A percentile compares a stretch with the other conserved stretches of the same genome.
phyloP scores from a whole-genome alignment of 2,329 filamentous ascomycete genomes.

The Aspergillus carbonarius region DNA sequence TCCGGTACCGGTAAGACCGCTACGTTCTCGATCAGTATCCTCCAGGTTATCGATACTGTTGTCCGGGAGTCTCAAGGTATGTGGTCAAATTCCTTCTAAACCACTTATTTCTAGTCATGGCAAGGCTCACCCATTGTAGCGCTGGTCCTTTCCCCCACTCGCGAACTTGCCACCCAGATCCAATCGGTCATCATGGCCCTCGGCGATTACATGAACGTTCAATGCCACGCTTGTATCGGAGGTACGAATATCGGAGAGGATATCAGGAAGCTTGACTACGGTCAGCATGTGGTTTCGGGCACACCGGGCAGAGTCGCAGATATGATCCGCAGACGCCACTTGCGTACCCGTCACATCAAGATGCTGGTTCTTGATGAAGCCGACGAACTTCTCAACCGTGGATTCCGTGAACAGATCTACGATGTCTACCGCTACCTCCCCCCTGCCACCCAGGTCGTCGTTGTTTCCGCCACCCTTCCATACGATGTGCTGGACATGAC shows the following conservation, averaged over 20 bases:
- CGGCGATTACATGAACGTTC: constrained; percentile 99
- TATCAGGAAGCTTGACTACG: constrained; percentile 95
- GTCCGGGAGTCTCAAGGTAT: constrained; percentile 80
- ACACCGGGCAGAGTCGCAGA: constrained; percentile 95
- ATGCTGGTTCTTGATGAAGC: constrained; percentile 76
- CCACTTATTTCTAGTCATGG: background rate
- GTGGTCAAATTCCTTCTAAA: background rate
- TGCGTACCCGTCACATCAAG: constrained; percentile 73
- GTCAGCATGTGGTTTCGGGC: constrained; percentile 95
- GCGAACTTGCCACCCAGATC: constrained; percentile 96
- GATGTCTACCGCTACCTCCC: constrained; percentile 97
- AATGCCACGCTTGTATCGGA: constrained; percentile 98
- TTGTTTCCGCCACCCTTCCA: constrained; percentile 92
- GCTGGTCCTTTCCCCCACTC: constrained; percentile 90
- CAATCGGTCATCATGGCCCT: constrained; percentile 99
- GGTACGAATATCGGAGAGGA: constrained; percentile 98
- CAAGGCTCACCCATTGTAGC: constrained; percentile 48
- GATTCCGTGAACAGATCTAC: constrained; percentile 98
- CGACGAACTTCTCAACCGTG: constrained; percentile 81
- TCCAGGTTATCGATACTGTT: constrained; percentile 92
- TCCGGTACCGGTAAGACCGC: constrained; percentile 97
- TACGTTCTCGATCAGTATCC: constrained; percentile 93
- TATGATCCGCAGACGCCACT: constrained; percentile 73
- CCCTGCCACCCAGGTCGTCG: constrained; percentile 95
- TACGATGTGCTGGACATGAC: constrained; percentile 99